A percentile compares a stretch with the other conserved stretches of the same genome.
These are phyloP conservation scores for sunflower (Helianthus annuus) DNA, from an alignment of 129 eudicot genomes.

Conservation along the genomic window HanXRQr2.0-SUNRISE NC_035435.2:168040504-168041003, in stretches of 20 bases:
- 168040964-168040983: not conserved
- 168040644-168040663: constrained; percentile 35
- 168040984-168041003: constrained; percentile 35
- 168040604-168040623: constrained; percentile 41
- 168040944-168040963: too few relatives aligned
- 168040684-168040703: constrained; percentile 29
- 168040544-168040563: constrained; percentile 38
- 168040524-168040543: constrained; percentile 46
- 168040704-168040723: constrained; percentile 10
- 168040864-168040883: constrained; percentile 2
- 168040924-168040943: too few relatives aligned
- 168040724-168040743: constrained; percentile 36
- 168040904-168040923: too few relatives aligned
- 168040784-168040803: not conserved
- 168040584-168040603: constrained; percentile 30
- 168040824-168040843: not conserved
- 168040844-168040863: constrained; percentile 3
- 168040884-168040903: constrained; percentile 3
- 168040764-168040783: constrained; percentile 20
- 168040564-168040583: constrained; percentile 58
- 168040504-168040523: constrained; percentile 43
- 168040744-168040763: constrained; percentile 21
- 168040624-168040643: constrained; percentile 29
- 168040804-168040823: not conserved
- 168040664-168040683: constrained; percentile 43